Conservation (phyloP, 2,329 filamentous ascomycete species). For the Dothideomycetidae sp. region DNA sequence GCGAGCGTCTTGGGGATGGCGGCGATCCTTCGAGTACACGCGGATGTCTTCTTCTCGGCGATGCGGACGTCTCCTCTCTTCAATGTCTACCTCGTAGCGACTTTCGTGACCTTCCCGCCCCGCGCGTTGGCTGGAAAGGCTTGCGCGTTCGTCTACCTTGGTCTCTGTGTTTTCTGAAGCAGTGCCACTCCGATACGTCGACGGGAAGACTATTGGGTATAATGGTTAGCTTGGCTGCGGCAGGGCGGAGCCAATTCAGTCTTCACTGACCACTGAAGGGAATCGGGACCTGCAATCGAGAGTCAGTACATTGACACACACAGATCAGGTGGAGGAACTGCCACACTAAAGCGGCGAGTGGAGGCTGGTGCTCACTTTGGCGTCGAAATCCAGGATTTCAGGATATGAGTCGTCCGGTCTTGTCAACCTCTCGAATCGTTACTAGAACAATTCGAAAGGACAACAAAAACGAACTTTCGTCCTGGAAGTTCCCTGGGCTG, state of each 20-base stretch:
- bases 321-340: slow-evolving; percentile 1
- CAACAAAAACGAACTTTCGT: slow-evolving; percentile 14
- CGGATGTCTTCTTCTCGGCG: slow-evolving; percentile 33
- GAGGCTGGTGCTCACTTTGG: slow-evolving; percentile 11
- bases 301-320: no score
- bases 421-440: slow-evolving; percentile 14
- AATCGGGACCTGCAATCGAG: slow-evolving; percentile 13
- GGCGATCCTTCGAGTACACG: slow-evolving; percentile 25
- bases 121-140: slow-evolving; percentile 63
- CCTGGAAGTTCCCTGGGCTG: slow-evolving; percentile 6
- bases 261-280: slow-evolving; percentile 13
- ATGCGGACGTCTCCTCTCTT: slow-evolving; percentile 65
- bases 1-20: slow-evolving; percentile 19
- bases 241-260: background rate
- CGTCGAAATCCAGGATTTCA: slow-evolving; percentile 15
- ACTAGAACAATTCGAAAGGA: slow-evolving; percentile 15
- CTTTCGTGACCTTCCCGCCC: slow-evolving; percentile 96
- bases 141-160: slow-evolving; percentile 82
- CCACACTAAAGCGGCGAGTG: no score
- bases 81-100: slow-evolving; percentile 78
- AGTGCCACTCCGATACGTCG: slow-evolving; percentile 75
- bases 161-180: slow-evolving; percentile 51
- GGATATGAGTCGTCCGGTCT: slow-evolving; percentile 13
- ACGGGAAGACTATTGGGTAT: slow-evolving; percentile 69
- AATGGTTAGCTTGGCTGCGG: background rate